A percentile compares a stretch with the other conserved stretches of the same genome.
Conservation (phyloP, 2,329 filamentous ascomycete genomes). For the Fragosphaeria purpurea region DNA sequence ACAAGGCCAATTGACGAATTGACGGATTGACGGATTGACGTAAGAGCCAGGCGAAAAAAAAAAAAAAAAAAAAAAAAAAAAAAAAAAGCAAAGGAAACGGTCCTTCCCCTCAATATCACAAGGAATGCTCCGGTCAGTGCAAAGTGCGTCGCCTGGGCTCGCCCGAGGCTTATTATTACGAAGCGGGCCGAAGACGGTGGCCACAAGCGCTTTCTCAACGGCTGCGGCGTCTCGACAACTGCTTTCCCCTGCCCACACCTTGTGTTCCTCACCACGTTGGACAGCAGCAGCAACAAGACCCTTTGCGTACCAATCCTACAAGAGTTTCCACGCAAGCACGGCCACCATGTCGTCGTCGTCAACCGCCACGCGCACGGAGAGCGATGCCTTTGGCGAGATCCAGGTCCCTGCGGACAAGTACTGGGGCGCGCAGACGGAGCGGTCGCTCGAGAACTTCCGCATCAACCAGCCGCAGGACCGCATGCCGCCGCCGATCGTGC, state of each 20-base stretch:
- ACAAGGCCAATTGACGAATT: not conserved
- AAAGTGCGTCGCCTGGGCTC: slow-evolving; percentile 6
- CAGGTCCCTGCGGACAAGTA: slow-evolving; percentile 88
- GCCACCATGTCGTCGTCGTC: slow-evolving; percentile 18
- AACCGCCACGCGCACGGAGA: slow-evolving; percentile 63
- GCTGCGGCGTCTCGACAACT: not conserved
- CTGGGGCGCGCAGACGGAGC: slow-evolving; percentile 97
- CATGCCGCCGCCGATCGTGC: slow-evolving; percentile 87
- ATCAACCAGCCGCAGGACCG: slow-evolving; percentile 99
- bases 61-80: not conserved
- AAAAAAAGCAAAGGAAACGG: not conserved
- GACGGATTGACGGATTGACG: not conserved
- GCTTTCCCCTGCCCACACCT: not conserved
- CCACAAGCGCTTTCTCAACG: slow-evolving; percentile 4
- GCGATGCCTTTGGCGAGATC: slow-evolving; percentile 95
- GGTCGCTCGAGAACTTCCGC: slow-evolving; percentile 93
- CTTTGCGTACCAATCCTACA: not conserved
- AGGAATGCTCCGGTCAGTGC: slow-evolving; percentile 11
- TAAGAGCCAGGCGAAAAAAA: slow-evolving; percentile 1
- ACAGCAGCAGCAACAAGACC: not conserved
- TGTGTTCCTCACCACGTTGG: not conserved
- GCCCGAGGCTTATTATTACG: slow-evolving; percentile 8
- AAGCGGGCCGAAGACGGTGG: slow-evolving; percentile 3
- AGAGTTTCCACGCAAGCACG: slow-evolving; percentile 9
- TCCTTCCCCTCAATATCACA: not conserved